phyloP scores from a whole-genome alignment of 1,284 basidiomycete genomes.

The Naganishia liquefaciens region DNA sequence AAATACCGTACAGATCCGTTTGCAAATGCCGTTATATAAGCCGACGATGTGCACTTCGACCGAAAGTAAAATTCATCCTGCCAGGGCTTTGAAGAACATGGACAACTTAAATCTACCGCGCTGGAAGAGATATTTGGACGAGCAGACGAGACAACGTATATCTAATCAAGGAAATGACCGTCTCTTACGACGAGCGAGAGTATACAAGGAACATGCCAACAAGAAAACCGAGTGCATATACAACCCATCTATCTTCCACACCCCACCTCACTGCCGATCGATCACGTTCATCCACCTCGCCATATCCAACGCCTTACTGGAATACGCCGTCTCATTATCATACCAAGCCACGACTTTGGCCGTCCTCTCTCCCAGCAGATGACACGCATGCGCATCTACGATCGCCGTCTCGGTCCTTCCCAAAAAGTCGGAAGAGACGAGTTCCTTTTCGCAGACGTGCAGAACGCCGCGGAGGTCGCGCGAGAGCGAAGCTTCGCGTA shows the following conservation, averaged over 20 bases:
- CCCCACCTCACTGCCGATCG: conserved; percentile 1
- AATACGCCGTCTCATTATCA: conserved; percentile 52
- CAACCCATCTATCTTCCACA: background rate
- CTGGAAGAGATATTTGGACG: too few relatives aligned
- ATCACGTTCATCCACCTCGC: conserved; percentile 18
- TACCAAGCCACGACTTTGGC: conserved; percentile 54
- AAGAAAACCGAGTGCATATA: background rate
- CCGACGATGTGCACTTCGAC: too few relatives aligned
- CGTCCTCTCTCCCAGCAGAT: conserved; percentile 48
- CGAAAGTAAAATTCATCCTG: too few relatives aligned
- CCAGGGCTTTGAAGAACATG: too few relatives aligned
- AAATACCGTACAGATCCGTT: too few relatives aligned
- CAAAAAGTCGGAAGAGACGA: conserved; percentile 54
- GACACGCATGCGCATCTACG: conserved; percentile 51
- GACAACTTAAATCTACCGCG: too few relatives aligned
- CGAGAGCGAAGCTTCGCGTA: conserved; percentile 28
- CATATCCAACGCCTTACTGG: conserved; percentile 31
- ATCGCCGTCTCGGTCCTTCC: conserved; percentile 45
- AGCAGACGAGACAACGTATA: too few relatives aligned
- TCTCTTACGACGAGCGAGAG: too few relatives aligned
- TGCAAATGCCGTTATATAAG: too few relatives aligned
- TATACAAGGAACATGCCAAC: too few relatives aligned
- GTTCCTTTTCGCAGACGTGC: conserved; percentile 52
- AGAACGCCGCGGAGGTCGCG: conserved; percentile 46
- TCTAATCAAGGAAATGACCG: too few relatives aligned